Evolutionary conservation across 805 yeast species (phyloP), one percentile per base, ranked within the genome.

Genomic region (Sugiyamaella lignohabitans): DNA sequence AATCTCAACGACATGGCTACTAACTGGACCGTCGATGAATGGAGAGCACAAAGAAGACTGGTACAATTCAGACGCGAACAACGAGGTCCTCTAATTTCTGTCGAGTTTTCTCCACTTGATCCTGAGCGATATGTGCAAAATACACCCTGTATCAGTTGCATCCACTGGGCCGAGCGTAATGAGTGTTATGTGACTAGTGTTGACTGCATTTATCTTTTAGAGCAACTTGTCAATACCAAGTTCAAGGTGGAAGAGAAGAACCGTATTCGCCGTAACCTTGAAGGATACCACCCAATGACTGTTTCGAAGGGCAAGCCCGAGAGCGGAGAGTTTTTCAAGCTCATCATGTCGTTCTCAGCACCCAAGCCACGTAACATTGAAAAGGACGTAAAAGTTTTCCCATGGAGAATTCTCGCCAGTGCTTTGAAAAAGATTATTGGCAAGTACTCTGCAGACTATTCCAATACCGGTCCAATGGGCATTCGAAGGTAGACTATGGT

Each of bases 361-460:
- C 87, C 87, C 1, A 69, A 78, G 53, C 87, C 87, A 3, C 65
- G 87, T 37, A 80, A 79, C 53, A 82, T 82, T 39, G 87, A 79
- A 55, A 82, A 82, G 59, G 84, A 80, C 58, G 74, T 82, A 50
- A 82, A 82, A 58, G 85, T 82, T 3, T 77, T 82, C 55, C 67
- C 68, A 21, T 82, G 87, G 87, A 56, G 59, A 18, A 68, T 71
- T 38, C 62, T 82, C 21, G 73, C 67, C 34, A 68, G 64, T 24
- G 87, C 87, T 0, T 57, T 81, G 43, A 61, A 65, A 21, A 80
- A 77, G 56, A 82, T 82, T 11, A 68, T 79, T 29, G 66, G 79
- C 29, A 82, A 82, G 61, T 82, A 82, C 57, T 62, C 66, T 5
- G 67, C 64, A 5, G 61, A 52, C 37, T 50, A 49, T 35, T 45